Conservation (phyloP, 2,329 filamentous ascomycete genomes). For the Fusarium sp. region DNA sequence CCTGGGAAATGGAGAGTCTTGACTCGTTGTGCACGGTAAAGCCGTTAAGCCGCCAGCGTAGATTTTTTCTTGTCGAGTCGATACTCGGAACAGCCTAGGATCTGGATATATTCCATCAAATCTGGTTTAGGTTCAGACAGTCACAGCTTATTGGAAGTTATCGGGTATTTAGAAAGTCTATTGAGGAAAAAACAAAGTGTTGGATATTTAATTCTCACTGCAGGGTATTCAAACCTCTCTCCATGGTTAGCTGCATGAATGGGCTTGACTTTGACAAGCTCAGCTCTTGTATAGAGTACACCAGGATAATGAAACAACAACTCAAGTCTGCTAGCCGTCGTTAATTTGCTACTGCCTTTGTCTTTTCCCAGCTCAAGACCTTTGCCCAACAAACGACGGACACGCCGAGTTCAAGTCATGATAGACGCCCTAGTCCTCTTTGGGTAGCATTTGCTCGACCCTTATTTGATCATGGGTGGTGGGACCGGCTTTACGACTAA, state of each 20-base stretch:
- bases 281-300: neutral
- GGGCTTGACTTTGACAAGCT: neutral
- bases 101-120: neutral
- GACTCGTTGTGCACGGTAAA: slow-evolving; percentile 15
- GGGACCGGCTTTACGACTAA: slow-evolving; percentile 31
- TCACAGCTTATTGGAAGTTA: neutral
- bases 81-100: neutral
- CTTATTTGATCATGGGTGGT: slow-evolving; percentile 26
- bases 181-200: neutral
- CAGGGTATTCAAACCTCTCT: neutral
- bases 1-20: slow-evolving; percentile 7
- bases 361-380: neutral
- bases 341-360: neutral
- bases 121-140: neutral
- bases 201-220: neutral
- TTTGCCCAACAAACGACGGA: slow-evolving; percentile 31
- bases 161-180: neutral
- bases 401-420: slow-evolving; percentile 21
- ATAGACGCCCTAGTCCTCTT: slow-evolving; percentile 15
- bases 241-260: neutral
- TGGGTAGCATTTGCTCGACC: slow-evolving; percentile 12
- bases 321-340: neutral
- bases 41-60: neutral
- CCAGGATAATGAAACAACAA: neutral
- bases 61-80: slow-evolving; percentile 3